phyloP scores from a whole-genome alignment of 768 basidiomycete genomes.

The Galerina marginata region DNA sequence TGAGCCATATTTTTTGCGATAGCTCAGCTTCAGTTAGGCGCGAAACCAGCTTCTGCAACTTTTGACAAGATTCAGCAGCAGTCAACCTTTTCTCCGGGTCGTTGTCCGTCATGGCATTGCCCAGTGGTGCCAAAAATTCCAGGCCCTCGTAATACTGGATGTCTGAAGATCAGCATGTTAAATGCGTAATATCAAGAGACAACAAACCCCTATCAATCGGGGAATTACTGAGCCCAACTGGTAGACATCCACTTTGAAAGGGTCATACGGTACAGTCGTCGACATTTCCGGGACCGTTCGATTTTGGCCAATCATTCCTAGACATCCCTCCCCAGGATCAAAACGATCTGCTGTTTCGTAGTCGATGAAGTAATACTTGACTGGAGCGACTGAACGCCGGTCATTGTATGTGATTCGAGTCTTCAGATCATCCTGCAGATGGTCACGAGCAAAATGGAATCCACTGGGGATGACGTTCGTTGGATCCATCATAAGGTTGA shows the following conservation, averaged over 20 bases:
- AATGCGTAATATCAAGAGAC: background rate
- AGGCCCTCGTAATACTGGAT: slow-evolving; percentile 11
- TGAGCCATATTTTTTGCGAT: slow-evolving; percentile 1
- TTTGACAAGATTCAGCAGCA: slow-evolving; percentile 10
- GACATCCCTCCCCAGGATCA: slow-evolving; percentile 2
- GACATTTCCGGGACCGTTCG: slow-evolving; percentile 30
- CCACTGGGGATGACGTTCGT: slow-evolving; percentile 19
- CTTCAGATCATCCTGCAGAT: background rate
- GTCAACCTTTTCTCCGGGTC: slow-evolving; percentile 11
- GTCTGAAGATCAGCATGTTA: background rate
- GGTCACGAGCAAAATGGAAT: slow-evolving; percentile 10
- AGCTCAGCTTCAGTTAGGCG: slow-evolving; percentile 3
- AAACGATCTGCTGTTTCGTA: slow-evolving; percentile 26
- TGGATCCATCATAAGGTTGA: slow-evolving; percentile 27
- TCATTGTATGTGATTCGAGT: slow-evolving; percentile 5
- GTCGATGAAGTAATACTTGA: slow-evolving; percentile 34
- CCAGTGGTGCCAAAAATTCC: slow-evolving; percentile 7
- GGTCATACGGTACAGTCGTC: slow-evolving; percentile 27
- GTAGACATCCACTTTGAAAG: slow-evolving; percentile 36
- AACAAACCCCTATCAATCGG: slow-evolving; percentile 2
- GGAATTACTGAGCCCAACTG: slow-evolving; percentile 27
- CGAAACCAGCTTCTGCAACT: background rate
- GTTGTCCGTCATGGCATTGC: background rate
- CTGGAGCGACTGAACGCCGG: slow-evolving; percentile 27
- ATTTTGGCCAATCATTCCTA: slow-evolving; percentile 25